Base-by-base conservation (phyloP, 495 filamentous ascomycete species). In the Immersiella caudata region DNA sequence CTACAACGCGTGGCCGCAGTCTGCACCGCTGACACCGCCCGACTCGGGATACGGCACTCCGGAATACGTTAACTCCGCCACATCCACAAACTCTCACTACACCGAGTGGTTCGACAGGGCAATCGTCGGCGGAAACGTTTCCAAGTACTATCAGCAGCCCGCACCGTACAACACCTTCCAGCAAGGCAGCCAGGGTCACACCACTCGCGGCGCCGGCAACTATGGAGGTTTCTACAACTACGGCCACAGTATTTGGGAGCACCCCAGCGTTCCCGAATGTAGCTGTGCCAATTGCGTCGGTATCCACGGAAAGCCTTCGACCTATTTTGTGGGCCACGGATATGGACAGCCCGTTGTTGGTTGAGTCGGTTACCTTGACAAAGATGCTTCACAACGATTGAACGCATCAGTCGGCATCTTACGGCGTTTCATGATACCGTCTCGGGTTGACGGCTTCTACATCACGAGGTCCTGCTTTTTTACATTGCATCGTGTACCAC, bases 281-380 rank as follows among this genome's bases (percentile, higher is more conserved):
- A 83, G 81, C 66, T 95, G 92, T 75, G 74, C 80, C 57, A 85
- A 87, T 62, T 94, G 91, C 76, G 78, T 81, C 20, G 73, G 74
- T 26, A 51, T 71, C 20, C 88, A 75, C 62, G 73, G 86, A 67
- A 85, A 89, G 65, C 75, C 88, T 29, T 85, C 87, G 40, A 78
- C 85, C 20, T 92, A 93, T 73, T 87, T 93, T 72, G 85, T 85
- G 73, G 79, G 83, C 57, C 83, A 83, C 58, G 80, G 81, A 55
- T 92, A 88, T 70, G 77, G 88, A 21, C 90, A 91, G 76, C 81
- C 91, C 24, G 88, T 90, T 24, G 85, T 84, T 68, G 88, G 86
- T 25, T 90, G 80, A 80, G 49, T 4, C 57, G 22, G 36, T 7
- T n/a, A 21, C 50, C 60, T 33, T 40, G n/a, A 20, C 26, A 49